phyloP scores from a whole-genome alignment of 345 rosid species.

The Brassica incana region DNA sequence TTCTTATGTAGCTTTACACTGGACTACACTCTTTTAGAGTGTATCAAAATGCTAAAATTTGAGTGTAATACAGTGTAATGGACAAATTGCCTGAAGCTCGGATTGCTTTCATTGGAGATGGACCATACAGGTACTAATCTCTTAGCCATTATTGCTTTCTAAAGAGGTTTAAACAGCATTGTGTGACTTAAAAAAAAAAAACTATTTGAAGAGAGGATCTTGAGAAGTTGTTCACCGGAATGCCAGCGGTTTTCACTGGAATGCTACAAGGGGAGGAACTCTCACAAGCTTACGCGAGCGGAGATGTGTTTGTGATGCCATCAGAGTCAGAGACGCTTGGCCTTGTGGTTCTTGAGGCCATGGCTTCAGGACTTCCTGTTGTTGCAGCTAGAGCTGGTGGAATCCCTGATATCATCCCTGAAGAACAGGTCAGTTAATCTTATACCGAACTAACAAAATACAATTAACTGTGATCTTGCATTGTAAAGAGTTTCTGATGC shows the following conservation, averaged over 20 bases:
- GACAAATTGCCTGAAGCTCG: slow-evolving; percentile 86
- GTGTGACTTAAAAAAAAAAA: too few relatives aligned
- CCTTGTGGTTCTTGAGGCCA: slow-evolving; percentile 91
- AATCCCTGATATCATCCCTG: slow-evolving; percentile 90
- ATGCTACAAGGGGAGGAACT: slow-evolving; percentile 91
- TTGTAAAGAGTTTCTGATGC: background rate
- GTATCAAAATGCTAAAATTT: slow-evolving; percentile 12
- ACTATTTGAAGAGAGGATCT: slow-evolving; percentile 57
- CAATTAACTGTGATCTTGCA: background rate
- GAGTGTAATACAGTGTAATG: slow-evolving; percentile 48
- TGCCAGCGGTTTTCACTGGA: slow-evolving; percentile 93
- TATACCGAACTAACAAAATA: background rate
- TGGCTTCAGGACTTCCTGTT: slow-evolving; percentile 93
- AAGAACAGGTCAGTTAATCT: slow-evolving; percentile 67
- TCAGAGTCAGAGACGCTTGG: slow-evolving; percentile 98
- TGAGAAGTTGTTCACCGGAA: slow-evolving; percentile 74
- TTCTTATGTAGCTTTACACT: background rate
- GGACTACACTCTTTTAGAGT: background rate
- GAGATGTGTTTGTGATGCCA: slow-evolving; percentile 94
- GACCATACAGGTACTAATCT: slow-evolving; percentile 74
- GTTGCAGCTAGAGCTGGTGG: slow-evolving; percentile 96
- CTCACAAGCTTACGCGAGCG: slow-evolving; percentile 96
- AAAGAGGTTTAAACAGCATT: background rate
- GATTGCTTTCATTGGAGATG: slow-evolving; percentile 92
- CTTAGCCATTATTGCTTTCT: background rate